Base-by-base conservation (phyloP, 768 basidiomycete genomes). In the Boletus speciosus region DNA sequence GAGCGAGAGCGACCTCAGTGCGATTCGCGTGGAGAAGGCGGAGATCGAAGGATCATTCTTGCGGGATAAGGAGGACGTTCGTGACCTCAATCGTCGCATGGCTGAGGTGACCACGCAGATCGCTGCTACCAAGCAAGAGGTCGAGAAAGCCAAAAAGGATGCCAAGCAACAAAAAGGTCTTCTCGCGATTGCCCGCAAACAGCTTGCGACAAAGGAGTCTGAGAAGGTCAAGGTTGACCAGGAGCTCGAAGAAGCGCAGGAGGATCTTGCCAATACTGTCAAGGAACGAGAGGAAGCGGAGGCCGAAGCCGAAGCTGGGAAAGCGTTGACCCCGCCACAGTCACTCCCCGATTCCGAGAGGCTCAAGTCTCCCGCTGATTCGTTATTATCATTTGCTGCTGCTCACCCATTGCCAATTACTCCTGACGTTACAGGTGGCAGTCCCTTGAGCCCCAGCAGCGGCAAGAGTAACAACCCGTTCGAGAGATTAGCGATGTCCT, bases 151-250 rank as follows among this genome's bases (percentile, higher is more conserved):
- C 38, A 94, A 85, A 76, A 98, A 91, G 73, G 95, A 98, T 48
- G 93, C 90, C 2, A 88, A 96, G 69, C 93, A 97, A 66, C 95
- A 98, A 75, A 98, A 93, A 69, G 97, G 97, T 10, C 78, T 96
- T 58, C 78, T 96, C 23, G 94, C 94, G 5, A 96, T 98, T 67
- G 90, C 92, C 6, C 88, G 87, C 75, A 98, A 99, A 70, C 97
- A 98, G 74, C 75, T 98, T 27, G 81, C 81, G 25, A 83, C 88
- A 5, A 88, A 91, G 57, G 96, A 98, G 68, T 76, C 79, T 0
- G 90, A 91, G 62, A 82, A 80, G 52, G 81, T 79, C 14, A 89
- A 83, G 68, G 76, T 75, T 10, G 81, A 86, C 61, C 83, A 83
- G 64, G 93, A 94, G 60, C 72, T 90, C 9, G 81, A 82, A 59